Percentiles rank a stretch among this genome's conserved stretches.
Evolutionary conservation across 2,329 filamentous ascomycete genomes (phyloP).

Genomic region (Exophiala mesophila): DNA sequence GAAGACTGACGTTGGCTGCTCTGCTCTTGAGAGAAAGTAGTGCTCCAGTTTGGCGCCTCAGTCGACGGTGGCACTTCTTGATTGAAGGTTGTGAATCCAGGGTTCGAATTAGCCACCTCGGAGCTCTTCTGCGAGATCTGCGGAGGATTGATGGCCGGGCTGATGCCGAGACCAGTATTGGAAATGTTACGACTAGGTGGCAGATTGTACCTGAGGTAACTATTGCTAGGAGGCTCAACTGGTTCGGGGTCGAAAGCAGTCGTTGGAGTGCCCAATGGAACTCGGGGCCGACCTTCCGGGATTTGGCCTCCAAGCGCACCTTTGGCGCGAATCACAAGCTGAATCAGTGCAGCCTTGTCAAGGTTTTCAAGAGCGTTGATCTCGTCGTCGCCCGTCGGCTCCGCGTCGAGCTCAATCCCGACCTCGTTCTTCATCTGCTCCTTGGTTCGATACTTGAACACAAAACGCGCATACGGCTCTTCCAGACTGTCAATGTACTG

Average conservation of each 20-base stretch:
- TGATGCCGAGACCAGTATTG: slow-evolving; percentile 12
- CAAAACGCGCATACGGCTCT: slow-evolving; percentile 32
- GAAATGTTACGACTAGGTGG: slow-evolving; percentile 12
- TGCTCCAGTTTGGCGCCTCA: neutral
- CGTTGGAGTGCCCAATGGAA: slow-evolving; percentile 2
- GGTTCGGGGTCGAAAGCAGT: slow-evolving; percentile 15
- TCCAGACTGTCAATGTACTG: slow-evolving; percentile 30
- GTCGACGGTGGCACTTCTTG: neutral
- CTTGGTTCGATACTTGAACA: slow-evolving; percentile 32
- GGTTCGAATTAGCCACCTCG: neutral
- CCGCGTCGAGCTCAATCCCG: slow-evolving; percentile 17
- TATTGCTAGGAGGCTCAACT: slow-evolving; percentile 15
- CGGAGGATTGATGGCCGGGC: neutral
- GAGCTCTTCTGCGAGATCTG: neutral
- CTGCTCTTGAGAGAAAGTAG: neutral
- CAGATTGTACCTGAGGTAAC: slow-evolving; percentile 20
- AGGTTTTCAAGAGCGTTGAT: slow-evolving; percentile 19
- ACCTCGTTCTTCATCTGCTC: slow-evolving; percentile 23
- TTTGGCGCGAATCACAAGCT: slow-evolving; percentile 23
- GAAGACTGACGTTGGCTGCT: neutral
- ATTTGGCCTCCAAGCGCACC: slow-evolving; percentile 19
- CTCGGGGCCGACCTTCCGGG: slow-evolving; percentile 13
- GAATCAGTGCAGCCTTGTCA: slow-evolving; percentile 23
- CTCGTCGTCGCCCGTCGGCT: slow-evolving; percentile 22
- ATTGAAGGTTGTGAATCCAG: neutral